These are phyloP conservation scores for Pterocarpus macrocarpus DNA, from an alignment of 306 rosid genomes.

Conservation along the genomic window DNA sequence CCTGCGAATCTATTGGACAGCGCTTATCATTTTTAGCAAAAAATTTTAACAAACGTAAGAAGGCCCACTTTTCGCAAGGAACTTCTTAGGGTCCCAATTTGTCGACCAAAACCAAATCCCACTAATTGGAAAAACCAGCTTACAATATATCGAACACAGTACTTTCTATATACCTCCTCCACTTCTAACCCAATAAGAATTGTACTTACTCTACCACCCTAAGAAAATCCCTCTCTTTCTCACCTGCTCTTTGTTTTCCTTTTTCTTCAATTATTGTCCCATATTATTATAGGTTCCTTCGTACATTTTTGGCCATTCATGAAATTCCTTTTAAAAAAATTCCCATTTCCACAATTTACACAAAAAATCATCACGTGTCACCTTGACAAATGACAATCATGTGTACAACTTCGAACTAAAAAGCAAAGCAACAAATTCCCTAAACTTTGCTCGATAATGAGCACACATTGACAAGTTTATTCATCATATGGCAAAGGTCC, in stretches of 20 bases:
- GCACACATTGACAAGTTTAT: slow-evolving; percentile 4
- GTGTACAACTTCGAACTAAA: neutral
- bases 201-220: neutral
- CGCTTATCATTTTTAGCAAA: too few species aligned
- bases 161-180: neutral
- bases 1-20: too few species aligned
- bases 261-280: neutral
- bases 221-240: neutral
- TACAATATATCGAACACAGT: neutral
- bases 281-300: neutral
- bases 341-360: neutral
- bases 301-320: neutral
- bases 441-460: slow-evolving; percentile 1
- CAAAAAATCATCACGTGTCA: neutral
- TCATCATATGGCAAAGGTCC: slow-evolving; percentile 2
- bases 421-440: neutral
- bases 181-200: neutral
- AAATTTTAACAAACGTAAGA: too few species aligned
- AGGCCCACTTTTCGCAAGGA: too few species aligned
- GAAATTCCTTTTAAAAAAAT: neutral
- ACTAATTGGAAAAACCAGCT: too few species aligned
- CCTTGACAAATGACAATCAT: neutral
- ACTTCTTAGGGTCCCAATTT: too few species aligned
- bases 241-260: neutral
- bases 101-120: too few species aligned